These are phyloP conservation scores for Starmera pachycereana DNA, from an alignment of 805 yeast genomes.

Conservation along the genomic window DNA sequence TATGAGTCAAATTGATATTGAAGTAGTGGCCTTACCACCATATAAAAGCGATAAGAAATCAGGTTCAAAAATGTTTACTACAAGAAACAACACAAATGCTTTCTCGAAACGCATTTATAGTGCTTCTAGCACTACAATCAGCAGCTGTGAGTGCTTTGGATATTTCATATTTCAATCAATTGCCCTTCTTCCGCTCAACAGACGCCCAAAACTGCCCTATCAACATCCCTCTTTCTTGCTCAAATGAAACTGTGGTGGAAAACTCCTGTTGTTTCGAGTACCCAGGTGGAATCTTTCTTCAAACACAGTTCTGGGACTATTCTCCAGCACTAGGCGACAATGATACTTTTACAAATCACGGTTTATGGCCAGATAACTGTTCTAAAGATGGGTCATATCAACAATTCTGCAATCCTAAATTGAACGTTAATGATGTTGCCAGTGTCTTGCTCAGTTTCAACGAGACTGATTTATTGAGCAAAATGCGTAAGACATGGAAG, in stretches of 20 bases:
- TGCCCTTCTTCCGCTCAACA: neutral
- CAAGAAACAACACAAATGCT: too few species aligned
- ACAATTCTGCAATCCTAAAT: constrained; percentile 61
- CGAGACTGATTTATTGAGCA: constrained; percentile 41
- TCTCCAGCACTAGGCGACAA: constrained; percentile 62
- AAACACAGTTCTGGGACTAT: constrained; percentile 92
- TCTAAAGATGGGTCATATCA: constrained; percentile 54
- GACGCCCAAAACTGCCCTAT: constrained; percentile 34
- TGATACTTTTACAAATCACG: constrained; percentile 71
- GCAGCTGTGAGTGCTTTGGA: too few species aligned
- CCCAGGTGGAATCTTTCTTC: constrained; percentile 75
- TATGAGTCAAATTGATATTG: too few species aligned
- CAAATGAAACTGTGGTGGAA: constrained; percentile 38
- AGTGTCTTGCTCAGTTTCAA: constrained; percentile 32
- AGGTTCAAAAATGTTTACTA: too few species aligned
- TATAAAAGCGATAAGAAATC: too few species aligned
- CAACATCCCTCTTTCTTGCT: constrained; percentile 51
- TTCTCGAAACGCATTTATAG: too few species aligned
- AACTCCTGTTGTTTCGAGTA: constrained; percentile 79
- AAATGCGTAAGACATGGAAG: constrained; percentile 62
- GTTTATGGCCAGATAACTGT: constrained; percentile 85
- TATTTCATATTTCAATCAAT: too few species aligned
- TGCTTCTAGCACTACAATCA: too few species aligned
- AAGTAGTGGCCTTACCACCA: too few species aligned
- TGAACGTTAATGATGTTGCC: constrained; percentile 43